Percentiles rank a stretch among this genome's conserved stretches.
Conservation (phyloP, 805 yeast species). For the Candida verbasci region DNA sequence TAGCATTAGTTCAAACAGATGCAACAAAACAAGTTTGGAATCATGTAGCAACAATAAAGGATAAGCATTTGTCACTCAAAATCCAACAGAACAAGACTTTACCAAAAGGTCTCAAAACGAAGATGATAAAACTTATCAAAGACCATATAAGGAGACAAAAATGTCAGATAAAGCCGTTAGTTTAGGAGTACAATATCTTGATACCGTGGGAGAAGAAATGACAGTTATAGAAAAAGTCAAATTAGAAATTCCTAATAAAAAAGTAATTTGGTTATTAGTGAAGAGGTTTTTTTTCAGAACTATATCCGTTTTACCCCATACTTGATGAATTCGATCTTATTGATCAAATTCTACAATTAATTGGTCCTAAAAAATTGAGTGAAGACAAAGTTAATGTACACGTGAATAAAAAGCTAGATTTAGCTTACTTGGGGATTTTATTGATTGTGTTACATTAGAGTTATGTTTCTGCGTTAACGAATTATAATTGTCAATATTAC, state of each 20-base stretch:
- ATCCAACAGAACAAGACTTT: slow-evolving; percentile 1
- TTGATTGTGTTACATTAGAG: slow-evolving; percentile 30
- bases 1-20: slow-evolving; percentile 24
- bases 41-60: slow-evolving; percentile 8
- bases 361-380: too few species aligned
- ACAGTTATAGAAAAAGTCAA: slow-evolving; percentile 26
- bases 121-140: slow-evolving; percentile 7
- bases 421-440: slow-evolving; percentile 29
- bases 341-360: slow-evolving; percentile 7
- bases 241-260: slow-evolving; percentile 31
- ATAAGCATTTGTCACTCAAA: not conserved
- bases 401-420: slow-evolving; percentile 24
- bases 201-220: slow-evolving; percentile 21
- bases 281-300: slow-evolving; percentile 36
- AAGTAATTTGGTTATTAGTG: slow-evolving; percentile 33
- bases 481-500: slow-evolving; percentile 18
- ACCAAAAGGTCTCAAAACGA: slow-evolving; percentile 9
- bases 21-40: slow-evolving; percentile 14
- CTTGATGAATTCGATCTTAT: slow-evolving; percentile 34
- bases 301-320: slow-evolving; percentile 43
- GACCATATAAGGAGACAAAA: too few species aligned
- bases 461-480: slow-evolving; percentile 30
- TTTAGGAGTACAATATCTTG: slow-evolving; percentile 25
- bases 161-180: slow-evolving; percentile 5
- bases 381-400: slow-evolving; percentile 14